A percentile compares a stretch with the other conserved stretches of the same genome.
These are phyloP conservation scores for Pseudohalonectria lignicola DNA, from an alignment of 2,329 filamentous ascomycete species.

Conservation along the genomic window DNA sequence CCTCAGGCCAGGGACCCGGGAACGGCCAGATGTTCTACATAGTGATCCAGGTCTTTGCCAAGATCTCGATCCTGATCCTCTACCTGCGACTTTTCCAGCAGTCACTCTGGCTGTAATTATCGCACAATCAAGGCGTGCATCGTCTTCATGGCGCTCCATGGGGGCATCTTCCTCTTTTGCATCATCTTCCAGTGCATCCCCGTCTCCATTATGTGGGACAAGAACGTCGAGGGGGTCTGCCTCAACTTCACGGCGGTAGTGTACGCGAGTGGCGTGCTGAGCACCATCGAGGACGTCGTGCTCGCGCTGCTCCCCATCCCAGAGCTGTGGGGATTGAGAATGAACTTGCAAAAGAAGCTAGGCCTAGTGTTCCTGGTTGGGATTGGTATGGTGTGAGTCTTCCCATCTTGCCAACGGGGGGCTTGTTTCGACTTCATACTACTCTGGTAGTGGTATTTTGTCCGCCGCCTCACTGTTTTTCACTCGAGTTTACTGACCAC, in stretches of 20 bases:
- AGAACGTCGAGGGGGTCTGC: slow-evolving; percentile 37
- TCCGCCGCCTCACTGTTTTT: too few species aligned
- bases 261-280: slow-evolving; percentile 34
- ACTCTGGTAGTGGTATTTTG: too few species aligned
- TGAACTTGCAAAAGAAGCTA: slow-evolving; percentile 32
- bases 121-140: slow-evolving; percentile 6
- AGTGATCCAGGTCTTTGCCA: slow-evolving; percentile 11
- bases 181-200: slow-evolving; percentile 33
- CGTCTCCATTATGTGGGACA: slow-evolving; percentile 35
- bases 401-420: too few species aligned
- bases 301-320: slow-evolving; percentile 30
- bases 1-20: too few species aligned
- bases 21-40: slow-evolving; percentile 13
- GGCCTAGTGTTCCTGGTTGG: slow-evolving; percentile 32
- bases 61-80: slow-evolving; percentile 13
- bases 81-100: slow-evolving; percentile 11
- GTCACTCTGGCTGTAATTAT: slow-evolving; percentile 7
- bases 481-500: too few species aligned
- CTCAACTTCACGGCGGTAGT: slow-evolving; percentile 31
- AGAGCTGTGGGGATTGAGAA: slow-evolving; percentile 23
- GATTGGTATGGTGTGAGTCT: slow-evolving; percentile 23
- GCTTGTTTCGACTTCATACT: too few species aligned
- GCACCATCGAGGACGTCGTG: slow-evolving; percentile 28
- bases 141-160: slow-evolving; percentile 18
- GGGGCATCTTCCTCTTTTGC: slow-evolving; percentile 18